Evolutionary conservation across 805 yeast genomes (phyloP).

Genomic region (Yarrowia bubula): DNA sequence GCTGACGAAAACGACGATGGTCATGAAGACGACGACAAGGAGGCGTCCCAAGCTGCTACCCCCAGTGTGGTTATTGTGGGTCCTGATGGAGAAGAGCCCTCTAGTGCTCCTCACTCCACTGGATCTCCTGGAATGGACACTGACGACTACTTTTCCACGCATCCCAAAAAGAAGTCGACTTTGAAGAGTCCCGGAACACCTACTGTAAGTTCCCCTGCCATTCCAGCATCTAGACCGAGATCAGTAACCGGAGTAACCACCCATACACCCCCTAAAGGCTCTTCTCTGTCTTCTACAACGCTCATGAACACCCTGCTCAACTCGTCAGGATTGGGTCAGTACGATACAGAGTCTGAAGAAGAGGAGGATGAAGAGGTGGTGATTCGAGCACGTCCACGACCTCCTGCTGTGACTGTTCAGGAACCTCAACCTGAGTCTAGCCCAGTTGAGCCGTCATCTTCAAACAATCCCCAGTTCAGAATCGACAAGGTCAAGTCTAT

Average conservation of each 20-base stretch:
- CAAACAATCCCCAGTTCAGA: background rate
- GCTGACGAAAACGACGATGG: constrained; percentile 29
- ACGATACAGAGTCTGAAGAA: constrained; percentile 11
- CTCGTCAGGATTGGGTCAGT: constrained; percentile 12
- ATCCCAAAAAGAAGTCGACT: constrained; percentile 8
- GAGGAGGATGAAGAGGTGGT: constrained; percentile 2
- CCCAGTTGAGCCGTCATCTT: background rate
- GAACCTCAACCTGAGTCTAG: background rate
- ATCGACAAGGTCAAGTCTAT: constrained; percentile 22
- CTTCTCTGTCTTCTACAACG: constrained; percentile 21
- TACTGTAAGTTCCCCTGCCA: background rate
- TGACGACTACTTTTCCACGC: constrained; percentile 1
- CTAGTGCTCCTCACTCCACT: background rate
- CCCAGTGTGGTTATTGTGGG: constrained; percentile 3
- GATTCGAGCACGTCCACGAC: background rate
- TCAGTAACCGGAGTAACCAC: background rate
- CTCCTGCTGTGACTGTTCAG: background rate
- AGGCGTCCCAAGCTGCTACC: background rate
- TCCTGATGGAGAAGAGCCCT: background rate
- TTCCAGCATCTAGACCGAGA: background rate
- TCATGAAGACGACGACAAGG: constrained; percentile 17
- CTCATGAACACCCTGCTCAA: constrained; percentile 24
- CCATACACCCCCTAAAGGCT: constrained; percentile 1
- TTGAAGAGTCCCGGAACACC: constrained; percentile 9
- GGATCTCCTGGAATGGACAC: background rate